A percentile compares a stretch with the other conserved stretches of the same genome.
These are phyloP conservation scores for Gamsiella multidivaricata DNA, from an alignment of 192 early-diverging fungal genomes.

Conservation along the genomic window DNA sequence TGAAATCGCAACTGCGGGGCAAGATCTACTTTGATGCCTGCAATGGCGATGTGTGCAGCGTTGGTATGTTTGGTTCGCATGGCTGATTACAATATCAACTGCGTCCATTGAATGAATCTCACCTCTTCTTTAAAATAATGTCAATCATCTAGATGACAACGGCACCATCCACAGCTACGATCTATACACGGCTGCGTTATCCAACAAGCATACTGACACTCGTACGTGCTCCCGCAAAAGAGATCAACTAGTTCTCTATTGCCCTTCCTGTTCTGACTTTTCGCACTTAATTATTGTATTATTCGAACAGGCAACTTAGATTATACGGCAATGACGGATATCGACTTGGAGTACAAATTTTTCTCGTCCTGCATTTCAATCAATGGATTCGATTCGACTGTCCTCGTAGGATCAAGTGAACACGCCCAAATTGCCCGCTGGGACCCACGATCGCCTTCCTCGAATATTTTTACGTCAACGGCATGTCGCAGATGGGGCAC, in stretches of 20 bases:
- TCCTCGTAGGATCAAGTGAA: constrained; percentile 21
- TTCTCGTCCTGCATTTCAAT: constrained; percentile 20
- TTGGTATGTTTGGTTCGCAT: constrained; percentile 7
- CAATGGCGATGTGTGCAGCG: constrained; percentile 28
- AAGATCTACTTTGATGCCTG: constrained; percentile 31
- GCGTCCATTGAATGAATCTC: no score
- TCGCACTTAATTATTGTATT: no score
- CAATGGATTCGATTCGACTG: constrained; percentile 21
- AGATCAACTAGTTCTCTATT: no score
- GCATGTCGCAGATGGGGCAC: background rate
- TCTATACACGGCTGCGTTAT: constrained; percentile 15
- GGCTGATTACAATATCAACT: no score
- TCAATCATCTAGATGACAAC: background rate
- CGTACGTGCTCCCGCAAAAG: background rate
- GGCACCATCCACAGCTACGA: constrained; percentile 17
- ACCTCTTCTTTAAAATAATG: no score
- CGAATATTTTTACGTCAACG: background rate
- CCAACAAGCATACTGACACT: background rate
- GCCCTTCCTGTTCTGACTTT: background rate
- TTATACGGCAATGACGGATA: background rate
- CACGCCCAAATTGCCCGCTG: constrained; percentile 30
- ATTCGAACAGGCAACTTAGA: background rate
- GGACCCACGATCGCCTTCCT: constrained; percentile 19
- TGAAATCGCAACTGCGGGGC: background rate
- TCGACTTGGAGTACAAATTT: constrained; percentile 9